Evolutionary conservation across 148 eudicot species (phyloP).

Genomic region (Silene latifolia): DNA sequence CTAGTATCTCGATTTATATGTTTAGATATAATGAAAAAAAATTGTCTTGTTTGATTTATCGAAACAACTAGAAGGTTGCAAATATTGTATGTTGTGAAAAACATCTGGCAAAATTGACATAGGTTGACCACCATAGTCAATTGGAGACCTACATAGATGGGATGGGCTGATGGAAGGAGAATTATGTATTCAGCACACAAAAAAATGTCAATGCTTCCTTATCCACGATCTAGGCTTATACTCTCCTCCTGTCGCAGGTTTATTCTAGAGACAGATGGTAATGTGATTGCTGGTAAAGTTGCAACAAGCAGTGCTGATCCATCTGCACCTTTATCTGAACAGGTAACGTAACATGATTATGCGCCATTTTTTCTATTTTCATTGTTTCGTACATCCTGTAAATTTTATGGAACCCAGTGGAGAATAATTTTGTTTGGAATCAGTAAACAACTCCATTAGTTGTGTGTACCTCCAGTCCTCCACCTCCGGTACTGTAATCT

Average conservation of each 20-base stretch:
- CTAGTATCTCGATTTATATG: not conserved
- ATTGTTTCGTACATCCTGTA: not conserved
- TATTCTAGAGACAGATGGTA: constrained; percentile 94
- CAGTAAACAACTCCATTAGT: not conserved
- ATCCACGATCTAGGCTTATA: not conserved
- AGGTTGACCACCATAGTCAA: no score
- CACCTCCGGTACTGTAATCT: not conserved
- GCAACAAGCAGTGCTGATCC: constrained; percentile 74
- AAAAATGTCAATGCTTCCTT: not conserved
- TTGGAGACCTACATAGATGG: no score
- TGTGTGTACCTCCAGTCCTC: not conserved
- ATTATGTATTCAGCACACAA: not conserved
- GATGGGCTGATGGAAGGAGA: no score
- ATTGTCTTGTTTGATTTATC: not conserved
- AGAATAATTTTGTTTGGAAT: not conserved
- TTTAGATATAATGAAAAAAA: not conserved
- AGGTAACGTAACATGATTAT: constrained; percentile 41
- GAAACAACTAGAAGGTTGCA: not conserved
- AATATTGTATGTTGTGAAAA: not conserved
- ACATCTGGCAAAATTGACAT: no score
- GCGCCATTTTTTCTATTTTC: not conserved
- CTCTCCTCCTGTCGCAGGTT: constrained; percentile 46
- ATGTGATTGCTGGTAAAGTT: constrained; percentile 81
- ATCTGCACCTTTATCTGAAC: constrained; percentile 88
- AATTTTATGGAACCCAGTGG: not conserved